Evolutionary conservation across 768 basidiomycete species (phyloP).

Genomic region (Pleurotus sapidus): DNA sequence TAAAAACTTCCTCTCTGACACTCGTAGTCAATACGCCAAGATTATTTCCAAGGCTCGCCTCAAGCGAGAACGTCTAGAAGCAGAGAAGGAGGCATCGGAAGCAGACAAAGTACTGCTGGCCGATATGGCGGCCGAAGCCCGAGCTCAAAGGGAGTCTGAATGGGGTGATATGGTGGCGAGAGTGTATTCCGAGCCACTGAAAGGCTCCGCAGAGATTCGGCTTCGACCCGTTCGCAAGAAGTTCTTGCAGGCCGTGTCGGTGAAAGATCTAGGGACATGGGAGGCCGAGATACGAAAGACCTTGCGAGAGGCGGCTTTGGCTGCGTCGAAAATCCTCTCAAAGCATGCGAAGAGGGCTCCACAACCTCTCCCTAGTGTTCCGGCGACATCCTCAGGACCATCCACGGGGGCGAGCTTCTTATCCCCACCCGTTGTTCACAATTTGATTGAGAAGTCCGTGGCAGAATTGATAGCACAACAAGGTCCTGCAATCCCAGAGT

Average conservation of each 20-base stretch:
- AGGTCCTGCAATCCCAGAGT: slow-evolving; percentile 36
- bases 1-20: slow-evolving; percentile 37
- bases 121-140: slow-evolving; percentile 64
- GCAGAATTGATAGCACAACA: slow-evolving; percentile 49
- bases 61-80: slow-evolving; percentile 29
- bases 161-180: slow-evolving; percentile 59
- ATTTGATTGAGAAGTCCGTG: slow-evolving; percentile 49
- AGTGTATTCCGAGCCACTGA: slow-evolving; percentile 52
- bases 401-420: slow-evolving; percentile 18
- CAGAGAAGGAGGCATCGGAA: slow-evolving; percentile 35
- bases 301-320: slow-evolving; percentile 52
- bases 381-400: slow-evolving; percentile 4
- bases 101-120: slow-evolving; percentile 48
- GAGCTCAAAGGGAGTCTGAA: slow-evolving; percentile 53
- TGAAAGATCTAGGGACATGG: slow-evolving; percentile 54
- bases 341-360: slow-evolving; percentile 15
- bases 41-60: slow-evolving; percentile 42
- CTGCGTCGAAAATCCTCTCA: slow-evolving; percentile 39
- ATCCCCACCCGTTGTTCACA: slow-evolving; percentile 38
- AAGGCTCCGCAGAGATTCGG: slow-evolving; percentile 44
- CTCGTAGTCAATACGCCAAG: slow-evolving; percentile 33
- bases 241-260: slow-evolving; percentile 57
- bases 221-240: slow-evolving; percentile 52
- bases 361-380: not conserved
- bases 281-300: slow-evolving; percentile 56